phyloP scores from a whole-genome alignment of 768 basidiomycete species.

The Erythrobasidium yunnanense region DNA sequence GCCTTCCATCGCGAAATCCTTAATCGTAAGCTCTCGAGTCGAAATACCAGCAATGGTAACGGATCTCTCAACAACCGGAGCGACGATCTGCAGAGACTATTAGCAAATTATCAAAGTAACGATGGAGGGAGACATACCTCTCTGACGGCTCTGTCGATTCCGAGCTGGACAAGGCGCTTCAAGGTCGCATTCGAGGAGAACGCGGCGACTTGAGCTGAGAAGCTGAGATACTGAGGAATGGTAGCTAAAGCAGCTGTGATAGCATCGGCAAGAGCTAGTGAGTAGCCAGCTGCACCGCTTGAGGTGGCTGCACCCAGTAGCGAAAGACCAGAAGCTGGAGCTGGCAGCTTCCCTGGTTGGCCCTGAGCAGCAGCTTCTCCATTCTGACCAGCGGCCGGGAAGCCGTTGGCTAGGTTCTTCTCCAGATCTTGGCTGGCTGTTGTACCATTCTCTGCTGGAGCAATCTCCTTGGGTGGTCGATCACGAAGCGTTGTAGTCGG shows the following conservation, averaged over 20 bases:
- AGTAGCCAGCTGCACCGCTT: constrained; percentile 37
- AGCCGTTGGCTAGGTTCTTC: constrained; percentile 3
- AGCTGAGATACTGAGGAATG: constrained; percentile 60
- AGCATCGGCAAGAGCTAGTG: constrained; percentile 30
- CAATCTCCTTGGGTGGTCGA: constrained; percentile 50
- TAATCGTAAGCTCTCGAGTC: constrained; percentile 82
- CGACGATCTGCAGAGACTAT: constrained; percentile 57
- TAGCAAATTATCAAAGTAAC: neutral
- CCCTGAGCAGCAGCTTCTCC: constrained; percentile 48
- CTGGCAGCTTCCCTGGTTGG: constrained; percentile 22
- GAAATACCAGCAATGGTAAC: constrained; percentile 98
- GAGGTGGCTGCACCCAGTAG: constrained; percentile 18
- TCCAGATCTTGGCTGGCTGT: constrained; percentile 15
- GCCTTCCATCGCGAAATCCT: constrained; percentile 88
- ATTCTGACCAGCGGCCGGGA: constrained; percentile 35
- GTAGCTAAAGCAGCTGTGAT: constrained; percentile 53
- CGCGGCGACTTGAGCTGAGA: constrained; percentile 65
- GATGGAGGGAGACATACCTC: constrained; percentile 52
- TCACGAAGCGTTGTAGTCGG: constrained; percentile 71
- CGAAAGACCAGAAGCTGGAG: constrained; percentile 12
- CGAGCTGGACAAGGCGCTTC: constrained; percentile 79
- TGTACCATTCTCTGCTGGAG: constrained; percentile 14
- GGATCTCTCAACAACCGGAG: constrained; percentile 93
- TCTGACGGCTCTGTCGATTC: constrained; percentile 85
- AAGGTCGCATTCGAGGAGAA: constrained; percentile 68